These are phyloP conservation scores for Sungouiella blattae DNA, from an alignment of 805 yeast genomes.

Conservation along the genomic window DNA sequence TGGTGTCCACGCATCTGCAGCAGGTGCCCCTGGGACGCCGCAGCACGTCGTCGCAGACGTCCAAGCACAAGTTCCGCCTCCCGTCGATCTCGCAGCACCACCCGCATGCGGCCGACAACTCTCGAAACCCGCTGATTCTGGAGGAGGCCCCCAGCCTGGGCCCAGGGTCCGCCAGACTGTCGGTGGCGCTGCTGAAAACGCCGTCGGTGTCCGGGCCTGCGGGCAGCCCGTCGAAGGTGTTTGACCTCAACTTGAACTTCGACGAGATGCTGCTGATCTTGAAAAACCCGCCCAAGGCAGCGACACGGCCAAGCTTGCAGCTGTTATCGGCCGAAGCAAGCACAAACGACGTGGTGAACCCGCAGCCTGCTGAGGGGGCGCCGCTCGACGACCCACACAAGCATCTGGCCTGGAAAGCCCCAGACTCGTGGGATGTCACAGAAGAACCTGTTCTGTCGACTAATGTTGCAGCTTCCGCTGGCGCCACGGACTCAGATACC, in stretches of 20 bases:
- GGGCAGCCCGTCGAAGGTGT: conserved; percentile 12
- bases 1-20: conserved; percentile 4
- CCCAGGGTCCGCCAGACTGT: not conserved
- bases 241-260: conserved; percentile 45
- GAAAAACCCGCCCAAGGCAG: conserved; percentile 19
- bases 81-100: conserved; percentile 33
- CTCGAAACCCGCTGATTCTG: conserved; percentile 5
- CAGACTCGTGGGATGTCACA: conserved; percentile 49
- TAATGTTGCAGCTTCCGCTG: not conserved
- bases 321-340: conserved; percentile 1
- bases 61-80: conserved; percentile 35
- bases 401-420: conserved; percentile 39
- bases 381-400: conserved; percentile 1
- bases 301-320: not conserved
- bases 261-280: conserved; percentile 53
- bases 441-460: conserved; percentile 11
- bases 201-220: not conserved
- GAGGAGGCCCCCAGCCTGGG: conserved; percentile 7
- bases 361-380: too few species aligned
- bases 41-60: conserved; percentile 5
- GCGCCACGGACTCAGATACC: conserved; percentile 12
- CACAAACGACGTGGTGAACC: not conserved
- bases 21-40: not conserved
- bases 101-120: conserved; percentile 1
- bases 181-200: not conserved